phyloP scores from a whole-genome alignment of 192 early-diverging fungal species.

The Coemansia sp. region DNA sequence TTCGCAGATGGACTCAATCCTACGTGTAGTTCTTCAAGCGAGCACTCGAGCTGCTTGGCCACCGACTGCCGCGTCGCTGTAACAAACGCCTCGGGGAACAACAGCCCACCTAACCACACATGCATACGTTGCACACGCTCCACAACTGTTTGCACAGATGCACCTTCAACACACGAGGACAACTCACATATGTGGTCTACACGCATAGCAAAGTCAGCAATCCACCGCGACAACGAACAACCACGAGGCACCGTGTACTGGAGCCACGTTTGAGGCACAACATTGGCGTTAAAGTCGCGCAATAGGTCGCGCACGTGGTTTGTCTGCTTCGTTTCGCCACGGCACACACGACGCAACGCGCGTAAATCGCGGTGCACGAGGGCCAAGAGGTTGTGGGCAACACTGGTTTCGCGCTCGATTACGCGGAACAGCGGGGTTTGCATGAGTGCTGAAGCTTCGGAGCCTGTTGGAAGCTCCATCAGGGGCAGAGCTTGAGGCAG shows the following conservation, averaged over 20 bases:
- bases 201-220: conserved; percentile 71
- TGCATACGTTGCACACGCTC: conserved; percentile 15
- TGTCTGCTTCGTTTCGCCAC: conserved; percentile 81
- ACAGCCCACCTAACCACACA: conserved; percentile 85
- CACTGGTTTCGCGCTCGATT: conserved; percentile 76
- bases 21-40: conserved; percentile 78
- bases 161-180: conserved; percentile 17
- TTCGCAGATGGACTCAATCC: too few relatives aligned
- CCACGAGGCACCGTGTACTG: conserved; percentile 51
- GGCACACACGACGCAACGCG: conserved; percentile 65
- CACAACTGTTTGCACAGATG: neutral
- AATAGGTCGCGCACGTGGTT: conserved; percentile 79
- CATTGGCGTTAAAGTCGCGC: conserved; percentile 66
- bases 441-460: neutral
- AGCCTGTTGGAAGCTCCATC: neutral
- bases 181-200: conserved; percentile 64
- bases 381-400: conserved; percentile 59
- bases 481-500: conserved; percentile 53
- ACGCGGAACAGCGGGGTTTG: conserved; percentile 75
- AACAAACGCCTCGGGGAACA: conserved; percentile 87
- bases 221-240: conserved; percentile 60
- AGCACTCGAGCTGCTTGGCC: conserved; percentile 71
- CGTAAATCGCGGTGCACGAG: conserved; percentile 68
- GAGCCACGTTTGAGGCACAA: conserved; percentile 68
- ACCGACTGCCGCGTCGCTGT: conserved; percentile 87